Base-by-base conservation (phyloP, 106 monocot species). In the Posidonia australis region DNA sequence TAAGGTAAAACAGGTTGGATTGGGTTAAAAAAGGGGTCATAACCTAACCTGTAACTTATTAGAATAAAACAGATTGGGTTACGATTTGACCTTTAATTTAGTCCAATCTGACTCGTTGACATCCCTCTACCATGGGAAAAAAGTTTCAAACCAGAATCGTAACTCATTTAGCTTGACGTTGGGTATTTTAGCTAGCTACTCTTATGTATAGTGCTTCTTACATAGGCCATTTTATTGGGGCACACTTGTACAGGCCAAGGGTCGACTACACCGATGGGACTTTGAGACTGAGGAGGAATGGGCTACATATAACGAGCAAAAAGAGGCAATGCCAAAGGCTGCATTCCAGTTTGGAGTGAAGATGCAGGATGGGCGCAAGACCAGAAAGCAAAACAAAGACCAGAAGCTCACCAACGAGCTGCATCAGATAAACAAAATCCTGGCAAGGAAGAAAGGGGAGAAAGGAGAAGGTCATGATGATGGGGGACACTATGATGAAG, bases 251-350 rank as follows among this genome's bases (percentile, higher is more conserved):
- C 72, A 94, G 94, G 96, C 96, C 0, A 96, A 96, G 75, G 96
- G 96, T 24, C 90, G 90, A 12, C 87, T 96, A 47, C 96, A 96
- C 51, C 70, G 96, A 21, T 96, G 96, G 96, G 96, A 96, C 64
- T 96, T 96, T 44, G 96, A 96, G 80, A 90, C 96, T 0, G 96
- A 96, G 67, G 96, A 96, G 75, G 90, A 96, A 52, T 96, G 96
- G 96, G 90, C 90, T 1, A 79, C 72, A n/a, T 96, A 96, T 74
- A 96, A 96, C 17, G 96, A 96, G 52, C 87, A 96, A 65, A 96
- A 96, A 70, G 96, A 96, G 46, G 96, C 96, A 13, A 96, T 90
- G 90, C 96, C 96, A 3, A 96, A 96, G 75, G 96, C 96, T 1
- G 96, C 96, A 10, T 96, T 90, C 78, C 96, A 96, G 75, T 96